Base-by-base conservation (phyloP, 306 rosid genomes). In the Trifolium subterraneum region DNA sequence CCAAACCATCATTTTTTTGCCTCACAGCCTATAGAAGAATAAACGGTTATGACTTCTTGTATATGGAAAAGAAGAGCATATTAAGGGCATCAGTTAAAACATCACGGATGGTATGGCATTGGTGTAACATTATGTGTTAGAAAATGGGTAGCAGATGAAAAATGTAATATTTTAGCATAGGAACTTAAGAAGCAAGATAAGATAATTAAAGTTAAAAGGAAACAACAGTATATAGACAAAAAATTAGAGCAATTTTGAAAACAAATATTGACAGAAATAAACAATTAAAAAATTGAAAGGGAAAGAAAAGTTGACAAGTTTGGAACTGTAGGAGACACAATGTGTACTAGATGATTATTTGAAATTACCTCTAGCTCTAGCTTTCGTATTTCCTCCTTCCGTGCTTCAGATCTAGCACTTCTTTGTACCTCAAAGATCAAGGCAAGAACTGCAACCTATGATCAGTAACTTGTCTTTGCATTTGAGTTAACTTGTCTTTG, bases 361-460 rank as follows among this genome's bases (percentile, higher is more conserved):
- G 63, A 73, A n/a, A 58, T 79, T 86, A 94, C 98, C 96, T 82
- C 89, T 36, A 88, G 68, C 65, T 94, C 97, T 84, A 80, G 86
- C 87, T 80, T 90, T 67, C 98, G 89, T 38, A 76, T 27, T 56
- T 88, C 97, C 86, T 94, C 98, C 82, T 94, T 94, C 70, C 93
- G 89, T 38, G 97, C 97, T 78, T 94, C 96, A 64, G 97, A 91
- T 82, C 98, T 87, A 55, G 96, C 69, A 79, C 89, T 94, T 79
- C 97, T 94, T 36, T 94, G 98, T 55, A 94, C 96, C 88, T 94
- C 98, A 78, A 89, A 80, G 76, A 91, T 81, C 60, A 91, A 75
- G 61, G 84, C 85, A 78, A n/a, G 81, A 61, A 81, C 92, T 63
- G 94, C 98, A 73, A 94, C 98, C 98, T 94, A 84, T 22, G 62